Conservation (phyloP, 1,284 basidiomycete genomes). For the Kwoniella shivajii region DNA sequence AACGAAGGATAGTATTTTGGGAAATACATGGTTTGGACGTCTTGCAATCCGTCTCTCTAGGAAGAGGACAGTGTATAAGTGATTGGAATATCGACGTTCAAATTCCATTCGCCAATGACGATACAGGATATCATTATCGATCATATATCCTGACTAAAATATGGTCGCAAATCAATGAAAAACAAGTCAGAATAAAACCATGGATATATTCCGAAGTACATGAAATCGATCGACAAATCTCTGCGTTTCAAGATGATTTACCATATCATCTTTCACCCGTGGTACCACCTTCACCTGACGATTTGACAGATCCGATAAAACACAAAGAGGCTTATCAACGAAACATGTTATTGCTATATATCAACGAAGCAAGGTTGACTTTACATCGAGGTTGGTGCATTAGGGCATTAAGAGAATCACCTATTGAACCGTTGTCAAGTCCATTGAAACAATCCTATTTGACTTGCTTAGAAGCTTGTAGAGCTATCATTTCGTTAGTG, state of each 20-base stretch:
- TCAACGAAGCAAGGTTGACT: constrained; percentile 25
- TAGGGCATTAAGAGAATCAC: constrained; percentile 28
- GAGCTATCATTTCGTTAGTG: constrained; percentile 17
- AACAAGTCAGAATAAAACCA: constrained; percentile 15
- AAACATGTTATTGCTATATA: constrained; percentile 20
- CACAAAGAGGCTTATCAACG: constrained; percentile 15
- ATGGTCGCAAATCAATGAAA: constrained; percentile 24
- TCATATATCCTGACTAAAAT: constrained; percentile 23
- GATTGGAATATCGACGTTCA: constrained; percentile 11
- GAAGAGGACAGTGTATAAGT: constrained; percentile 6
- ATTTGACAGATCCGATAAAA: constrained; percentile 14
- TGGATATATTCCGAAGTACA: constrained; percentile 22
- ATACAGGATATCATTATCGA: constrained; percentile 12
- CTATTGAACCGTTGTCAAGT: constrained; percentile 27
- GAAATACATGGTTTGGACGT: constrained; percentile 21
- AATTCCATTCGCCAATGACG: constrained; percentile 2
- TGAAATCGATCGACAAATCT: constrained; percentile 17
- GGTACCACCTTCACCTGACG: constrained; percentile 15
- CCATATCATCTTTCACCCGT: constrained; percentile 21
- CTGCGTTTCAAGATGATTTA: constrained; percentile 17
- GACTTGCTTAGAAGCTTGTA: constrained; percentile 29
- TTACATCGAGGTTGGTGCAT: constrained; percentile 35
- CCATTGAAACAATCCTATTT: constrained; percentile 18
- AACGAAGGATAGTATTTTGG: constrained; percentile 29
- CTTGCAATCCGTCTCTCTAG: constrained; percentile 8